phyloP scores from a whole-genome alignment of 2,329 filamentous ascomycete genomes.

The Neospermospora avenae region DNA sequence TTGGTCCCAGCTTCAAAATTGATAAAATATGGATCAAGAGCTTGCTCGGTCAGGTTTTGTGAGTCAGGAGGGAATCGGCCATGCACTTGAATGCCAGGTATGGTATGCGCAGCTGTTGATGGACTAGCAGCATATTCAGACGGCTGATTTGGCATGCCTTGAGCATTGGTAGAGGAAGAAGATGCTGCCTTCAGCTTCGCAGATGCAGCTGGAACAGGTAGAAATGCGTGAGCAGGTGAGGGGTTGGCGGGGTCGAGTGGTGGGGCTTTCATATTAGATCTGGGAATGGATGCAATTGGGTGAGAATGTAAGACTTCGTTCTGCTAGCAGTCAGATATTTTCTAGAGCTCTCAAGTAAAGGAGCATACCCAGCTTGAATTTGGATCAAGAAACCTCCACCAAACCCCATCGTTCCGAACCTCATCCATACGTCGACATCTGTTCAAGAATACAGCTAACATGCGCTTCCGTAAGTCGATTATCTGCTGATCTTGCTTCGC shows the following conservation, averaged over 20 bases:
- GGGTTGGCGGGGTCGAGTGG: slow-evolving; percentile 93
- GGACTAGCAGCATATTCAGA: slow-evolving; percentile 46
- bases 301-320: slow-evolving; percentile 93
- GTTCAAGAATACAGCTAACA: slow-evolving; percentile 94
- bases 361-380: slow-evolving; percentile 91
- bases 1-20: slow-evolving; percentile 90
- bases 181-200: slow-evolving; percentile 69
- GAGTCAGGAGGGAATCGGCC: slow-evolving; percentile 80
- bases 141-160: slow-evolving; percentile 54
- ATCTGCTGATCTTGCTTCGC: slow-evolving; percentile 97
- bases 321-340: slow-evolving; percentile 45
- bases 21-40: slow-evolving; percentile 93
- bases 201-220: slow-evolving; percentile 80
- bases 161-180: slow-evolving; percentile 40
- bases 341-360: background rate
- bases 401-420: slow-evolving; percentile 87
- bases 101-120: slow-evolving; percentile 53
- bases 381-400: slow-evolving; percentile 96
- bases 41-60: slow-evolving; percentile 75
- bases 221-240: slow-evolving; percentile 77
- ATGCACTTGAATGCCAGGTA: slow-evolving; percentile 60
- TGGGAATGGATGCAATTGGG: slow-evolving; percentile 86
- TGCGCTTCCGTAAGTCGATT: slow-evolving; percentile 93
- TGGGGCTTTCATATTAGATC: slow-evolving; percentile 92
- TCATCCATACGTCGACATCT: slow-evolving; percentile 90